Conservation (phyloP, 2,329 filamentous ascomycete species). For the Scolecobasidium constrictum region DNA sequence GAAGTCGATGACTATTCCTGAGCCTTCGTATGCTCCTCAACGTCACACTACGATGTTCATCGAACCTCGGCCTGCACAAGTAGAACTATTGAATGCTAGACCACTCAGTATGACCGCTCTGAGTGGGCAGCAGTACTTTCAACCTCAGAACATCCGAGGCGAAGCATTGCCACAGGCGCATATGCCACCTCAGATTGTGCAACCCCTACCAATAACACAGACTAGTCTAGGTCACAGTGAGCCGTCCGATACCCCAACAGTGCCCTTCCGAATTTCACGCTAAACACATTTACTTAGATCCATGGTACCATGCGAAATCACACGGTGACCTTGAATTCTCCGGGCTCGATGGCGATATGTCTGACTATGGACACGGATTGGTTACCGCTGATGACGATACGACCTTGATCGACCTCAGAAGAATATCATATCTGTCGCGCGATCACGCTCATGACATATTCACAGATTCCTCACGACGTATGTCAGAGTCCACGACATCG, state of each 20-base stretch:
- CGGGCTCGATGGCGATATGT: conserved; percentile 26
- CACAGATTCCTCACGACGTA: conserved; percentile 45
- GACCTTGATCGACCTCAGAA: conserved; percentile 28
- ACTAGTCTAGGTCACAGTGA: conserved; percentile 4
- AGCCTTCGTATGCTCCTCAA: neutral
- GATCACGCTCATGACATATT: conserved; percentile 21
- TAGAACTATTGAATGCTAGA: conserved; percentile 3
- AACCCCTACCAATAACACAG: conserved; percentile 5
- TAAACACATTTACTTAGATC: conserved; percentile 14
- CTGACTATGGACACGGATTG: conserved; percentile 25
- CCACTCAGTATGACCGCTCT: conserved; percentile 4
- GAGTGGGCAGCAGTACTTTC: conserved; percentile 1
- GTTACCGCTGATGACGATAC: conserved; percentile 28
- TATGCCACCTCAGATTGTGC: conserved; percentile 7
- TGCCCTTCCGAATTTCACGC: neutral
- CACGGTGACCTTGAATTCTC: conserved; percentile 27
- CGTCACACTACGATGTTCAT: conserved; percentile 5
- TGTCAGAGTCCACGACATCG: conserved; percentile 65
- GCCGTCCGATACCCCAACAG: neutral
- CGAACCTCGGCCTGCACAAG: conserved; percentile 2
- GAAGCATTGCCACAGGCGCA: conserved; percentile 9
- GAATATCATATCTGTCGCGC: conserved; percentile 19
- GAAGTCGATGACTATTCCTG: too few species aligned
- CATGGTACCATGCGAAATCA: conserved; percentile 26
- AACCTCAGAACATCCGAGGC: conserved; percentile 8